Base-by-base conservation (phyloP, 306 rosid species). In the Trifolium dubium region DNA sequence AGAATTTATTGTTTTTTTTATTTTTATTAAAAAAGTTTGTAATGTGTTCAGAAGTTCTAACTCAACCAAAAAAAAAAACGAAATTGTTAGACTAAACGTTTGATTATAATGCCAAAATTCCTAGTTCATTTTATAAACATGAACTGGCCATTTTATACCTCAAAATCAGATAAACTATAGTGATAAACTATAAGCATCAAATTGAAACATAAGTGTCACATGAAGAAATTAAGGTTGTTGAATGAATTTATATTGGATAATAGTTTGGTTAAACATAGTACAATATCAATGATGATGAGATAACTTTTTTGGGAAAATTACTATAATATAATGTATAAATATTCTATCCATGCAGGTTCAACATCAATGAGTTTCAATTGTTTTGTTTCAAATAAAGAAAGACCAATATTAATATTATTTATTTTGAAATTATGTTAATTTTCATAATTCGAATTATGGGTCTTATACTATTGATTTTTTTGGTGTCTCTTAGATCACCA, bases 201-300 rank as follows among this genome's bases (percentile, higher is more conserved):
- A 49, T n/a, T 49, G 55, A 49, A 19, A 19, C 14, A 29, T 29
- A 59, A 8, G 15, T 1, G 34, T 55, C 34, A 55, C 7, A 30
- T 59, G 12, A 12, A 29, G 3, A 56, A 19, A 55, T 23, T 56
- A 23, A 23, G 46, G 67, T 8, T 61, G 44, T 10, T 35, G 49
- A 19, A 35, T 18, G 51, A 41, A 10, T 30, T 46, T 19, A 35
- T 43, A 35, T 35, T 23, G 29, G 54, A 51, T 2, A 41, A 5
- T 34, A 51, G 23, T 39, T 28, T 41, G 5, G 40, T 40, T 11
- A 71, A 63, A 71, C 39, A 53, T 71, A 59, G 40, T 39, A 47
- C 28, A 69, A 51, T 61, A 28, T 40, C 60, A 64, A 43, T 15
- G 72, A 40, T 51, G 31, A 43, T 53, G 53, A 7, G 50, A 1